A percentile compares a stretch with the other conserved stretches of the same genome.
Evolutionary conservation across 345 rosid genomes (phyloP).

Genomic region (Lumnitzera littorea): DNA sequence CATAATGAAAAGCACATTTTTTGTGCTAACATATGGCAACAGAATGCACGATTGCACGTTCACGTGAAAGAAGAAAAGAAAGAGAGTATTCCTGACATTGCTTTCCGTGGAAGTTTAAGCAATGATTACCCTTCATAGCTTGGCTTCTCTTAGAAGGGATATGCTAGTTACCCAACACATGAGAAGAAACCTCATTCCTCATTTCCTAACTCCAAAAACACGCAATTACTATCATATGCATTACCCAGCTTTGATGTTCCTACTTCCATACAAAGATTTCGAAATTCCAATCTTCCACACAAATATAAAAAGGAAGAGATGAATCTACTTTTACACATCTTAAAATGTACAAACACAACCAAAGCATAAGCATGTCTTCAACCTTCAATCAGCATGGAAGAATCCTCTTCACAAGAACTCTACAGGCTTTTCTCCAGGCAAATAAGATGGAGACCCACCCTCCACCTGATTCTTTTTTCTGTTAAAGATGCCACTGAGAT

Average conservation of each 20-base stretch:
- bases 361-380: slow-evolving; percentile 10
- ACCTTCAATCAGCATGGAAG: slow-evolving; percentile 17
- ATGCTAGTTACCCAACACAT: no score
- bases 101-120: no score
- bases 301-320: slow-evolving; percentile 6
- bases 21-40: no score
- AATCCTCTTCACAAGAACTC: slow-evolving; percentile 19
- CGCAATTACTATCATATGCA: no score
- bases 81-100: no score
- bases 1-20: no score
- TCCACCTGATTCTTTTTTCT: slow-evolving; percentile 77
- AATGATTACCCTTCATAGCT: no score
- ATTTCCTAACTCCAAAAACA: no score
- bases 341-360: slow-evolving; percentile 22
- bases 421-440: slow-evolving; percentile 65
- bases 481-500: slow-evolving; percentile 60
- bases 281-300: slow-evolving; percentile 9
- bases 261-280: slow-evolving; percentile 14
- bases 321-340: slow-evolving; percentile 12
- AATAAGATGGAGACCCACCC: slow-evolving; percentile 76
- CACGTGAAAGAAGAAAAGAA: no score
- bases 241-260: background rate
- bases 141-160: no score
- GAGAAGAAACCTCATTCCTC: no score
- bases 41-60: no score